Evolutionary conservation across 2,329 filamentous ascomycete species (phyloP), one percentile per base, ranked within the genome.

Genomic region (Fonsecaea pugnacius): DNA sequence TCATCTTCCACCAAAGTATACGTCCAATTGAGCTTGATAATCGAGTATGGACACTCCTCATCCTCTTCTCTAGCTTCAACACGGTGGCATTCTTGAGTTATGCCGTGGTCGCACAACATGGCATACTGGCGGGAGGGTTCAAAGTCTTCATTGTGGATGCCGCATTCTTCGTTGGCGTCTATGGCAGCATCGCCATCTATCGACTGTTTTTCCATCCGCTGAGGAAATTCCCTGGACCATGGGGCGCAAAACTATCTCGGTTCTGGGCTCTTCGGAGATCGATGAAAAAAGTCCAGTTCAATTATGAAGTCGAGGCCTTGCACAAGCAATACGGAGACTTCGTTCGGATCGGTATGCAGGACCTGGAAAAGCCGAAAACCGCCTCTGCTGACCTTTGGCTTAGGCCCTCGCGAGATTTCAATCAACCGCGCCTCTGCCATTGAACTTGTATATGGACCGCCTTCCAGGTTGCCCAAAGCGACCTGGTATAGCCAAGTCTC

Each of bases 321-420:
- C 43, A 48, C 18, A 48, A 48, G 43, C 43, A 48, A 24, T 48
- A 48, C 43, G 43, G 43, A 12, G 43, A 48, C 43, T 48, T 48
- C 10, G 43, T 48, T 48, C 43, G 43, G 18, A 27, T 48, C 43
- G 43, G 43, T 48, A 48, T 5, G 7, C 43, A 27, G 9, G 21
- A 48, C 6, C 1, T 48, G 18, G 16, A 43, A 8, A 16, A 2
- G 38, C n/a, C n/a, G 6, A 10, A 24, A 24, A 5, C 4, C 2
- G 43, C 9, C 18, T 24, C 10, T 24, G 18, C 43, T 48, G 43
- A 48, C 10, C 2, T 6, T 24, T 8, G 3, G 18, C 21, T 7
- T 24, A 48, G 43, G 43, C 27, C 43, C 43, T 27, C 43, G 43
- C 43, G 43, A 48, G 18, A 48, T 48, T 24, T 48, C 43, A 48